A percentile compares a stretch with the other conserved stretches of the same genome.
phyloP scores from a whole-genome alignment of 1,284 basidiomycete species.

The Erythrobasidium hasegawianum region DNA sequence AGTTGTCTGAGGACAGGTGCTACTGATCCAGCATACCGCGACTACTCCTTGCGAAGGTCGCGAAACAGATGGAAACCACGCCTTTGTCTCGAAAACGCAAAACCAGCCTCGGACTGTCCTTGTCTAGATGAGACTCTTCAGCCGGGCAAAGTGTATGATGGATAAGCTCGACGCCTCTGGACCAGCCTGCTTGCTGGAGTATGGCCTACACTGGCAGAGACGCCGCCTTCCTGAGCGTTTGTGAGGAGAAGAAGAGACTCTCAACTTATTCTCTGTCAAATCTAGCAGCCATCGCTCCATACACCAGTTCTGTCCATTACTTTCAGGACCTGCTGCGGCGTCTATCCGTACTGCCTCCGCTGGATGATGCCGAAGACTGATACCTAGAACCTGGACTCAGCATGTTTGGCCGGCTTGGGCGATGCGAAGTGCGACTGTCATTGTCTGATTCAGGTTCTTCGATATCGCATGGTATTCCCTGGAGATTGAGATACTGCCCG shows the following conservation, averaged over 20 bases:
- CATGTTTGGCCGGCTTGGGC: too few relatives aligned
- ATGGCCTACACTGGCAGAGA: neutral
- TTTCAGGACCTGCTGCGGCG: too few relatives aligned
- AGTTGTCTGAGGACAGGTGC: neutral
- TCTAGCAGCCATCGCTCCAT: too few relatives aligned
- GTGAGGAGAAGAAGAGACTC: neutral
- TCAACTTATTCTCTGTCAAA: too few relatives aligned
- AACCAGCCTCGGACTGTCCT: conserved; percentile 5
- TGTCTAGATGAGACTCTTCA: neutral
- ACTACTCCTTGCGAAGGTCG: neutral
- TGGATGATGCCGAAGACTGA: too few relatives aligned
- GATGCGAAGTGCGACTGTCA: too few relatives aligned
- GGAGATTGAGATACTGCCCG: too few relatives aligned
- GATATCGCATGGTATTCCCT: too few relatives aligned
- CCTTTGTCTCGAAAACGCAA: neutral
- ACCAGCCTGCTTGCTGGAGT: neutral
- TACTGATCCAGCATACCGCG: conserved; percentile 3
- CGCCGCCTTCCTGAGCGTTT: neutral
- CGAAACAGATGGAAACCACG: neutral
- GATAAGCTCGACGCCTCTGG: neutral
- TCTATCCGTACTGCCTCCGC: too few relatives aligned
- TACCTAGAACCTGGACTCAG: too few relatives aligned
- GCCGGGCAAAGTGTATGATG: conserved; percentile 4
- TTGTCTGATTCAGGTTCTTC: too few relatives aligned
- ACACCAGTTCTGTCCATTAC: too few relatives aligned